Base-by-base conservation (phyloP, 1,139 yeast species). In the Debaryomyces nepalensis region DNA sequence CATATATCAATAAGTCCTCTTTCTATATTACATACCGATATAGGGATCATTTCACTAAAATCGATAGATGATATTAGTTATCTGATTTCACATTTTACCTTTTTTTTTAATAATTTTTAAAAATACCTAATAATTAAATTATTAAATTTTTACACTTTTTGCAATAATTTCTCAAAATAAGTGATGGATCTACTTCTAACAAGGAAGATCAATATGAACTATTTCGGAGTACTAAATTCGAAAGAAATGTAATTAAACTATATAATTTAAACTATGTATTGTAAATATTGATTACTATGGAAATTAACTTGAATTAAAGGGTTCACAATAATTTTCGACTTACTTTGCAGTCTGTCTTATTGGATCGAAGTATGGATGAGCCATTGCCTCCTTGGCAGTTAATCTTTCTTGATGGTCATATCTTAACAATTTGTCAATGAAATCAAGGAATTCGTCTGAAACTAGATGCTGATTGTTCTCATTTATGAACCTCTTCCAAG, bases 341-440 rank as follows among this genome's bases (percentile, higher is more conserved):
- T 29, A 29, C 10, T 29, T 29, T 16, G 33, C 33, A 4, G 38
- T 19, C 5, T 22, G 27, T 34, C 64, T 63, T 5, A 69, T 51
- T 3, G 66, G 63, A 46, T 66, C 70, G 50, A 85, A 85, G 58
- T 82, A 88, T 7, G 84, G 78, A 66, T 95, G 98, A 12, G 70
- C 82, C 95, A 95, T 85, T 16, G 99, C 97, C 65, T 95, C 98
- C 62, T 79, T 78, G 3, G 99, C 98, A 8, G 99, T 93, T 44
- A 91, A 76, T 57, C 99, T 81, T 61, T 87, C 91, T 61, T 90
- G 97, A 61, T 95, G 99, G 61, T 95, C 99, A 59, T 90, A 95
- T 48, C 89, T 79, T 55, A 95, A 73, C 53, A 95, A 69, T 51
- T 83, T 78, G 63, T 91, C 97, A 49, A 91, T 77, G 53, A 93